phyloP scores from a whole-genome alignment of 345 rosid genomes.

The Moringa oleifera region DNA sequence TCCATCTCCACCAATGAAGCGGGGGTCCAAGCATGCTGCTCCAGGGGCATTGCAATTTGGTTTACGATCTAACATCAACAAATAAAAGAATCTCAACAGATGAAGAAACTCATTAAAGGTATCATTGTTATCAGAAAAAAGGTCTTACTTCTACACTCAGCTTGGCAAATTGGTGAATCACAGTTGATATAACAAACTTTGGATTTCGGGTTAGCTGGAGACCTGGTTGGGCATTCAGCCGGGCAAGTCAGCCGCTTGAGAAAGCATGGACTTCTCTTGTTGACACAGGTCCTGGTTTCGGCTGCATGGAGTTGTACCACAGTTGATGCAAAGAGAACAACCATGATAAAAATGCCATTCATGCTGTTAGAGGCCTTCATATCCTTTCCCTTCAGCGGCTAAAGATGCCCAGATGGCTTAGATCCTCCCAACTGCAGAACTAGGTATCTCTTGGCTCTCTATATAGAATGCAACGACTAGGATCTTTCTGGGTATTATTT shows the following conservation, averaged over 20 bases:
- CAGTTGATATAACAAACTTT: slow-evolving; percentile 24
- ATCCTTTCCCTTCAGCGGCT: not conserved
- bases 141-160: slow-evolving; percentile 15
- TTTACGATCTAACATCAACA: not conserved
- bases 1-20: slow-evolving; percentile 51
- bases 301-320: slow-evolving; percentile 9
- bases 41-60: slow-evolving; percentile 23
- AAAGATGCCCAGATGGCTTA: not conserved
- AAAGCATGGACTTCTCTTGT: slow-evolving; percentile 17
- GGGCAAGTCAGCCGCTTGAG: slow-evolving; percentile 16
- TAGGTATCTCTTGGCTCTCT: not conserved
- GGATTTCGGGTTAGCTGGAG: slow-evolving; percentile 13
- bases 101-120: no score
- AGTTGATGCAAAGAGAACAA: slow-evolving; percentile 7
- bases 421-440: not conserved
- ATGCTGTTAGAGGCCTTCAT: slow-evolving; percentile 11
- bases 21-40: slow-evolving; percentile 47
- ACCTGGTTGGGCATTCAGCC: slow-evolving; percentile 17
- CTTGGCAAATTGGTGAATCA: slow-evolving; percentile 20
- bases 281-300: slow-evolving; percentile 15
- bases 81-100: no score
- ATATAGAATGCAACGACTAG: slow-evolving; percentile 12
- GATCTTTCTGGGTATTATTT: not conserved
- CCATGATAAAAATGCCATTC: not conserved
- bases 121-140: not conserved